These are phyloP conservation scores for Umbilicus rupestris DNA, from an alignment of 164 flowering plant genomes.

Conservation along the genomic window DNA sequence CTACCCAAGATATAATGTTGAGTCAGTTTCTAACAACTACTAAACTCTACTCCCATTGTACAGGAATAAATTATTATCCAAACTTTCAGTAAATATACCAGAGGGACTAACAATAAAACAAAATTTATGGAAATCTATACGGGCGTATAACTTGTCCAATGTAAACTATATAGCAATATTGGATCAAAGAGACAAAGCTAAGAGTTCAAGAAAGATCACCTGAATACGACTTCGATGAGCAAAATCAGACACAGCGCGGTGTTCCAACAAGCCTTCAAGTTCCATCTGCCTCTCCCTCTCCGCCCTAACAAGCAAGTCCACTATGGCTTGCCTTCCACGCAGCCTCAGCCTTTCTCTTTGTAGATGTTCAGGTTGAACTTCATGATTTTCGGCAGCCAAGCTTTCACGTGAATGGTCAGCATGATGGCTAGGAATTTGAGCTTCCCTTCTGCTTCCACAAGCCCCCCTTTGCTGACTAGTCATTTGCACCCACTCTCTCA, in stretches of 20 bases:
- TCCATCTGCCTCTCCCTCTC: constrained; percentile 72
- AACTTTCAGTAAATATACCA: not conserved
- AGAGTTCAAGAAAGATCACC: constrained; percentile 25
- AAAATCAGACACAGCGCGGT: constrained; percentile 76
- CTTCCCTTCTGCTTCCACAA: constrained; percentile 44
- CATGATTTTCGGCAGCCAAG: constrained; percentile 34
- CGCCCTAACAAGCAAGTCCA: constrained; percentile 63
- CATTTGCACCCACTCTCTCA: constrained; percentile 77
- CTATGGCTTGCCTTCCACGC: constrained; percentile 66
- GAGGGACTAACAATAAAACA: not conserved
- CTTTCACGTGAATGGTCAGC: constrained; percentile 31
- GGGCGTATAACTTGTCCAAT: not conserved
- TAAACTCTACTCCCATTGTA: too few relatives aligned
- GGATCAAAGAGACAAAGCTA: not conserved
- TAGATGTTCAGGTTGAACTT: constrained; percentile 57
- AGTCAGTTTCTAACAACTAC: not conserved
- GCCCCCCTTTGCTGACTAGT: constrained; percentile 60
- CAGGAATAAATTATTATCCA: not conserved
- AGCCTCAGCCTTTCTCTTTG: constrained; percentile 52
- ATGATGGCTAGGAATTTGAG: constrained; percentile 20
- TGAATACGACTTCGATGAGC: constrained; percentile 80
- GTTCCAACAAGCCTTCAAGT: constrained; percentile 54
- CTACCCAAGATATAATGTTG: not conserved
- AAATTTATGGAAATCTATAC: not conserved
- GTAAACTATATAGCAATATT: not conserved